Conservation (phyloP, 352 stramenopile genomes). For the Blastocystis sp. region DNA sequence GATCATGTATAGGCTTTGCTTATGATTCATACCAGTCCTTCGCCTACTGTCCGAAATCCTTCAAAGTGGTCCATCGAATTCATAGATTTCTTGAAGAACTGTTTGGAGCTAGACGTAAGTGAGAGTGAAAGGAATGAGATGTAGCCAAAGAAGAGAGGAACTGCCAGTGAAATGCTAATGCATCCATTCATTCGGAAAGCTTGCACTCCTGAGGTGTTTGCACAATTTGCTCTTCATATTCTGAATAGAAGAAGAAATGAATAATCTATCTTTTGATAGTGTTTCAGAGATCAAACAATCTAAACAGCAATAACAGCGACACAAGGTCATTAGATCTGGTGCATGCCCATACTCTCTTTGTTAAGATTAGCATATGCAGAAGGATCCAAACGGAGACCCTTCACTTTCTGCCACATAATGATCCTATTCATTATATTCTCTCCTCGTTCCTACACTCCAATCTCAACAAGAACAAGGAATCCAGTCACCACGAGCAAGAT, state of each 20-base stretch:
- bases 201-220: slow-evolving; percentile 68
- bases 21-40: slow-evolving; percentile 73
- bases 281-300: slow-evolving; percentile 2
- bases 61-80: slow-evolving; percentile 74
- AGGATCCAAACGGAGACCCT: slow-evolving; percentile 58
- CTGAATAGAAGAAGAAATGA: slow-evolving; percentile 9
- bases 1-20: slow-evolving; percentile 66
- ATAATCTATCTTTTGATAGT: slow-evolving; percentile 1
- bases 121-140: not conserved
- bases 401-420: slow-evolving; percentile 62
- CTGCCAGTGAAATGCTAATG: slow-evolving; percentile 77
- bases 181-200: slow-evolving; percentile 77
- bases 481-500: slow-evolving; percentile 32
- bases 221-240: slow-evolving; percentile 64
- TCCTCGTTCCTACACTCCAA: slow-evolving; percentile 57
- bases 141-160: slow-evolving; percentile 71
- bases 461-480: slow-evolving; percentile 61
- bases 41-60: slow-evolving; percentile 73
- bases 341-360: slow-evolving; percentile 56
- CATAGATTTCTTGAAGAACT: slow-evolving; percentile 76
- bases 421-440: not conserved
- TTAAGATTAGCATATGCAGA: slow-evolving; percentile 61
- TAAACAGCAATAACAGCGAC: not conserved
- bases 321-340: slow-evolving; percentile 11
- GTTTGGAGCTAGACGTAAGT: slow-evolving; percentile 70